Conservation (phyloP, 1,139 yeast species). For the Ogataea hybrid region DNA sequence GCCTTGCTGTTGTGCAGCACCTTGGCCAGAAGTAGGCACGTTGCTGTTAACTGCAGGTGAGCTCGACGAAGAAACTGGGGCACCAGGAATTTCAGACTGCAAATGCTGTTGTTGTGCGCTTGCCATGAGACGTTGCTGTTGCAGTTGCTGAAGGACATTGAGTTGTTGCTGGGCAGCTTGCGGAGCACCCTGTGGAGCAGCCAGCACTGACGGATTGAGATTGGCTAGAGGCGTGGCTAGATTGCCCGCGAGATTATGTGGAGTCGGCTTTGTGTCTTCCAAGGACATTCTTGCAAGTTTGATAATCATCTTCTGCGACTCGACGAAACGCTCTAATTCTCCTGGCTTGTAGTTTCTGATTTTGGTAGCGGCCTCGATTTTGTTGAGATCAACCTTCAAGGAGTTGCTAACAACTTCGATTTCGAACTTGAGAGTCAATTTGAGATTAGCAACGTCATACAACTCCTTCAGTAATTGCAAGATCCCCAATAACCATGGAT, state of each 20-base stretch:
- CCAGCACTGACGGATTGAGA: conserved; percentile 14
- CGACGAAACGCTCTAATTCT: conserved; percentile 40
- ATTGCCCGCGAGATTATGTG: conserved; percentile 29
- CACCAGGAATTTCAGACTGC: conserved; percentile 11
- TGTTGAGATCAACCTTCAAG: conserved; percentile 56
- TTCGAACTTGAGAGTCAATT: conserved; percentile 85
- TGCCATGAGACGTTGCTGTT: background rate
- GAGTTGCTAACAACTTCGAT: conserved; percentile 87
- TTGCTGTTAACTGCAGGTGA: conserved; percentile 27
- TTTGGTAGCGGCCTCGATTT: conserved; percentile 61
- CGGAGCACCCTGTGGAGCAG: conserved; percentile 21
- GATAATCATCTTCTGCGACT: conserved; percentile 43
- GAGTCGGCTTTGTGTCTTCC: conserved; percentile 27
- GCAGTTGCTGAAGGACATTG: conserved; percentile 23
- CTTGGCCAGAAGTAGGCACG: conserved; percentile 23
- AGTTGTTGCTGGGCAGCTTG: conserved; percentile 27
- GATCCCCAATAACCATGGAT: conserved; percentile 90
- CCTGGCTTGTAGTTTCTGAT: conserved; percentile 46
- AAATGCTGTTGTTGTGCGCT: conserved; percentile 14
- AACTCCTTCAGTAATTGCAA: conserved; percentile 74
- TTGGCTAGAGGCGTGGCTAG: conserved; percentile 17
- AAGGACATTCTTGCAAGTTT: conserved; percentile 31
- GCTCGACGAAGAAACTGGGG: conserved; percentile 23
- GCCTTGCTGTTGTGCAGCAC: conserved; percentile 15
- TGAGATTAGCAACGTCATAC: conserved; percentile 78